Conservation (phyloP, 1,139 yeast genomes). For the Debaryomyces coudertii region DNA sequence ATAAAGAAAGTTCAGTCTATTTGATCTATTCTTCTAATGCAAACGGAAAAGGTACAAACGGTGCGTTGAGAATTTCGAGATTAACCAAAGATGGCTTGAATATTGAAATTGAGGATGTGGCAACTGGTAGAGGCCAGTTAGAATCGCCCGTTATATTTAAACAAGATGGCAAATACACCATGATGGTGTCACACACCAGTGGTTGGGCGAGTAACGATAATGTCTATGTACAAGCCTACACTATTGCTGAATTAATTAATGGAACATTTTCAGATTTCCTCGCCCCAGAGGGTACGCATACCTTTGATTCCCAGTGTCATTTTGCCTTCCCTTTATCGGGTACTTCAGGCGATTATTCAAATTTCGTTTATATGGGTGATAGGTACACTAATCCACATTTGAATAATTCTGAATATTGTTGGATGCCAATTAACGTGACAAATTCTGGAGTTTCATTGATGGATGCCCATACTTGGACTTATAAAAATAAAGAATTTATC, state of each 20-base stretch:
- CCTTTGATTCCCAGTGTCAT: background rate
- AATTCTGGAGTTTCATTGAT: background rate
- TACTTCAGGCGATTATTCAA: background rate
- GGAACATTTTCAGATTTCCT: background rate
- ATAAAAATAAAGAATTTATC: background rate
- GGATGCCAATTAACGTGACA: background rate
- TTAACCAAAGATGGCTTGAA: background rate
- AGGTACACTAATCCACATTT: background rate
- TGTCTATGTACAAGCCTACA: background rate
- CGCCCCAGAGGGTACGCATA: background rate
- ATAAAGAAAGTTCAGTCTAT: background rate
- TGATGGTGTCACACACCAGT: conserved; percentile 4
- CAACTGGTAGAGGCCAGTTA: background rate
- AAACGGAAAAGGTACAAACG: conserved; percentile 2
- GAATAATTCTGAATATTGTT: background rate
- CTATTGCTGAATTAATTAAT: background rate
- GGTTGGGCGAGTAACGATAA: background rate
- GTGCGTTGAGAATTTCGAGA: conserved; percentile 3
- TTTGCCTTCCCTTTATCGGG: background rate
- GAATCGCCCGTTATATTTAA: conserved; percentile 5
- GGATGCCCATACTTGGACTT: background rate
- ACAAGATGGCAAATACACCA: background rate
- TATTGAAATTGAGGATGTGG: background rate
- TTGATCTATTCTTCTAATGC: conserved; percentile 7
- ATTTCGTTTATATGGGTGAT: background rate